These are phyloP conservation scores for Cercophora samala DNA, from an alignment of 495 filamentous ascomycete species.

Conservation along the genomic window DNA sequence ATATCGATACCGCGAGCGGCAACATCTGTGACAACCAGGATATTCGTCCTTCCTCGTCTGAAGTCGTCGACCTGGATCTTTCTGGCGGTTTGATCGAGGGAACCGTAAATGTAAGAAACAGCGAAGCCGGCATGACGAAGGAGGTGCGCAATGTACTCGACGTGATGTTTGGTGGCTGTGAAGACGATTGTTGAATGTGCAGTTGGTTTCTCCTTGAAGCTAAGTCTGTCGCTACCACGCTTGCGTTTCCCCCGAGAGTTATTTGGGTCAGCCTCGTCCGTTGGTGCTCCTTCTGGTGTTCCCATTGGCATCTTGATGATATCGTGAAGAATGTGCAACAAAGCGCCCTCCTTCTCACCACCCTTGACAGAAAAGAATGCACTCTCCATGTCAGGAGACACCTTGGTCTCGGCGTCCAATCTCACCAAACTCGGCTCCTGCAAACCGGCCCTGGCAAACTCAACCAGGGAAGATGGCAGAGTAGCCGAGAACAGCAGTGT, in stretches of 20 bases:
- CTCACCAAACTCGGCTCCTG: slow-evolving; percentile 85
- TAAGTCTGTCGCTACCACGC: slow-evolving; percentile 49
- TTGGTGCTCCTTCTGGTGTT: slow-evolving; percentile 50
- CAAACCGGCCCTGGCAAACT: slow-evolving; percentile 90
- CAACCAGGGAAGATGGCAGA: slow-evolving; percentile 85
- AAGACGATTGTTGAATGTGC: slow-evolving; percentile 91
- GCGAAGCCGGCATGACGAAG: slow-evolving; percentile 74
- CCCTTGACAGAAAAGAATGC: slow-evolving; percentile 92
- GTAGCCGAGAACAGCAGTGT: slow-evolving; percentile 95
- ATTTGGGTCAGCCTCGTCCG: slow-evolving; percentile 45
- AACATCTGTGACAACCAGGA: slow-evolving; percentile 96
- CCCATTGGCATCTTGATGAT: slow-evolving; percentile 91
- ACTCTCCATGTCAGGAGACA: slow-evolving; percentile 88
- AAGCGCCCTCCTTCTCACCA: slow-evolving; percentile 85
- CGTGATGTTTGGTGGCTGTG: slow-evolving; percentile 91
- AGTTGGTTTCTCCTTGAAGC: slow-evolving; percentile 56
- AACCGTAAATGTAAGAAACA: slow-evolving; percentile 88
- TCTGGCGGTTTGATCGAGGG: slow-evolving; percentile 87
- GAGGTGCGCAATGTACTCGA: slow-evolving; percentile 84
- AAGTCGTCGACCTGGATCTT: slow-evolving; percentile 89
- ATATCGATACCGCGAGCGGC: slow-evolving; percentile 98
- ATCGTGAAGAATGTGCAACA: slow-evolving; percentile 84
- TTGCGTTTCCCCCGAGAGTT: slow-evolving; percentile 64
- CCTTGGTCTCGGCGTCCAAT: slow-evolving; percentile 89
- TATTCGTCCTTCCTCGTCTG: slow-evolving; percentile 74